These are phyloP conservation scores for Quercus bicolor DNA, from an alignment of 306 rosid genomes.

Conservation along the genomic window DNA sequence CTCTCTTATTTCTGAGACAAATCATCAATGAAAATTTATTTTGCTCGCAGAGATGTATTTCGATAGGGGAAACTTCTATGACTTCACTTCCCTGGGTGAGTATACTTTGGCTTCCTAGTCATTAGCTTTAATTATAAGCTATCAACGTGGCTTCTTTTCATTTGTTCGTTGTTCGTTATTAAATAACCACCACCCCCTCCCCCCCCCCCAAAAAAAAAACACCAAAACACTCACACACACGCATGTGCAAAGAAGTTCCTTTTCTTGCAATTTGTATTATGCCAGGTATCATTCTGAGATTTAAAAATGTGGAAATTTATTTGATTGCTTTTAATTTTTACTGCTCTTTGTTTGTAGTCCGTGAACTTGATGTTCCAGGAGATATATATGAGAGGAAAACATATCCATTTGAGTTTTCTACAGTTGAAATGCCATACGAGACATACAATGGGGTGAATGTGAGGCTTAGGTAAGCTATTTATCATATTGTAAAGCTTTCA, in stretches of 20 bases:
- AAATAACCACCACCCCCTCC: not conserved
- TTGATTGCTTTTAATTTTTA: not conserved
- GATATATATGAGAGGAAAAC: slow-evolving; percentile 91
- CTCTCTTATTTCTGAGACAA: not conserved
- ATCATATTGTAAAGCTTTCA: slow-evolving; percentile 19
- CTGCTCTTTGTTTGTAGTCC: slow-evolving; percentile 52
- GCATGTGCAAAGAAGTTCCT: too few species aligned
- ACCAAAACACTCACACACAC: not conserved
- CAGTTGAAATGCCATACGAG: slow-evolving; percentile 99
- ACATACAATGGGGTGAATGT: slow-evolving; percentile 96
- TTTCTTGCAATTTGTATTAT: too few species aligned
- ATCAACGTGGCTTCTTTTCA: slow-evolving; percentile 2
- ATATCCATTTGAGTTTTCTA: slow-evolving; percentile 91
- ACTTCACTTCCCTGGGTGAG: slow-evolving; percentile 97
- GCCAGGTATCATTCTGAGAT: too few species aligned
- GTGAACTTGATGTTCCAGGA: slow-evolving; percentile 98
- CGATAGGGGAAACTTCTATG: slow-evolving; percentile 93
- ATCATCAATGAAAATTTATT: slow-evolving; percentile 23
- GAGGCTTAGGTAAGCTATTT: slow-evolving; percentile 69
- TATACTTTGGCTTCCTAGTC: slow-evolving; percentile 20
- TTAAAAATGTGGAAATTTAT: not conserved
- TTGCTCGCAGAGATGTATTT: slow-evolving; percentile 88
- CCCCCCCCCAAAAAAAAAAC: too few species aligned
- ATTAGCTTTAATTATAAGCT: slow-evolving; percentile 9
- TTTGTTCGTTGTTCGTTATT: not conserved